Evolutionary conservation across 176 grass and related monocot species (phyloP).

Genomic region (Eleusine indica): DNA sequence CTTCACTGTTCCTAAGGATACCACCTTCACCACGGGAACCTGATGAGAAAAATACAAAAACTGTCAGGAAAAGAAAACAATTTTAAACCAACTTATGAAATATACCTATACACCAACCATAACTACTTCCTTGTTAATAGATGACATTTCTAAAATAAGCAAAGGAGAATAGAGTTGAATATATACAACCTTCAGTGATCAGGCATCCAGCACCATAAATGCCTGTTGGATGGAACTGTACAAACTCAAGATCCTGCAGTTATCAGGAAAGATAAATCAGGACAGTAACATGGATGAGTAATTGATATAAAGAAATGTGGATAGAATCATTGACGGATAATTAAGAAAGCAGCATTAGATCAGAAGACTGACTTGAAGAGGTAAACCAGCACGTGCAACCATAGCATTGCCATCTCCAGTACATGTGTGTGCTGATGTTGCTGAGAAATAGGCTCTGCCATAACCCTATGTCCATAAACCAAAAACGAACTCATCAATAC

Average conservation of each 20-base stretch:
- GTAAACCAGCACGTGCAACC: conserved; percentile 95
- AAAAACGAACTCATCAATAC: conserved; percentile 1
- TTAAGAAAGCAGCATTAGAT: conserved; percentile 10
- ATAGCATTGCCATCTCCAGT: conserved; percentile 99
- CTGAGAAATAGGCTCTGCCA: conserved; percentile 93
- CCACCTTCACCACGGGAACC: conserved; percentile 91
- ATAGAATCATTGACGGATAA: not conserved
- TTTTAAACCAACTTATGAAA: not conserved
- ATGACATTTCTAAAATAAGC: not conserved
- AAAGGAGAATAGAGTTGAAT: conserved; percentile 6
- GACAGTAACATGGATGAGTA: conserved; percentile 25
- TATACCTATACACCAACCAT: not conserved
- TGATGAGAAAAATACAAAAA: conserved; percentile 13
- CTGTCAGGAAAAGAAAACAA: not conserved
- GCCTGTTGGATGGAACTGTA: conserved; percentile 89
- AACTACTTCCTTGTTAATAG: not conserved
- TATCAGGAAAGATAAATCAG: conserved; percentile 37
- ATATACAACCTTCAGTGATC: conserved; percentile 77
- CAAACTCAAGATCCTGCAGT: conserved; percentile 97
- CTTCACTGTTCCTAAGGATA: conserved; percentile 91
- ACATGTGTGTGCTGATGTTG: conserved; percentile 97
- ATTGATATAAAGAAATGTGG: not conserved
- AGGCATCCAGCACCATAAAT: conserved; percentile 91
- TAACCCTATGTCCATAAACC: conserved; percentile 58
- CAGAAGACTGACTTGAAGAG: conserved; percentile 66